Conservation (phyloP, 2,329 filamentous ascomycete species). For the Orbilia quercus region DNA sequence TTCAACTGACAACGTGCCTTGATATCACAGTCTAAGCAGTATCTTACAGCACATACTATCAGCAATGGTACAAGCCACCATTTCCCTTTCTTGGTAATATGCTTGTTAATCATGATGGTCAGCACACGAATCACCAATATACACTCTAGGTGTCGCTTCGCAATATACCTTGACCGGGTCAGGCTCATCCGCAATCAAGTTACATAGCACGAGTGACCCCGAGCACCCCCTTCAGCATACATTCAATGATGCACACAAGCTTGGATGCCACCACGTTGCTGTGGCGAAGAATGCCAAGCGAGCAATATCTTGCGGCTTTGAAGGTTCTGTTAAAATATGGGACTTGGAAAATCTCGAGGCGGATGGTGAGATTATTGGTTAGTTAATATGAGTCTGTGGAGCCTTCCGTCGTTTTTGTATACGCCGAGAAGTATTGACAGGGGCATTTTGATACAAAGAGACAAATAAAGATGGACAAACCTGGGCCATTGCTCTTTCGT, state of each 20-base stretch:
- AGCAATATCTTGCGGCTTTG: conserved; percentile 87
- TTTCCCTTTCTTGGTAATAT: conserved; percentile 11
- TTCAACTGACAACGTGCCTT: neutral
- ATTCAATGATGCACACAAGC: conserved; percentile 80
- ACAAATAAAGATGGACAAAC: conserved; percentile 67
- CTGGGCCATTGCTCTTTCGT: conserved; percentile 88
- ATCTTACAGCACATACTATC: conserved; percentile 89
- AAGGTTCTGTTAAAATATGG: conserved; percentile 89
- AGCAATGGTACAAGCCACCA: conserved; percentile 73
- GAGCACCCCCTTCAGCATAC: conserved; percentile 83
- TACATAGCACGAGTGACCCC: conserved; percentile 78
- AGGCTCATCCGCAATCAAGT: conserved; percentile 81
- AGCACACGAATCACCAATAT: conserved; percentile 88
- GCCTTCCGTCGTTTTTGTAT: neutral
- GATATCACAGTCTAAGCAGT: conserved; percentile 88
- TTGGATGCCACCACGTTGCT: conserved; percentile 90
- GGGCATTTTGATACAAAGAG: conserved; percentile 8
- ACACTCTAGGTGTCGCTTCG: conserved; percentile 80
- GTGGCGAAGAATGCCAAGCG: conserved; percentile 74
- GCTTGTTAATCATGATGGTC: conserved; percentile 56
- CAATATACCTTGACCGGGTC: conserved; percentile 83
- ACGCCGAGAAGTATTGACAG: too few relatives aligned
- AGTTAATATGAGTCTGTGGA: conserved; percentile 41
- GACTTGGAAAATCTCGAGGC: conserved; percentile 69
- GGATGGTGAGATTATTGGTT: conserved; percentile 70